A percentile compares a stretch with the other conserved stretches of the same genome.
Evolutionary conservation across 495 filamentous ascomycete genomes (phyloP).

Genomic region (Talaromyces proteolyticus): DNA sequence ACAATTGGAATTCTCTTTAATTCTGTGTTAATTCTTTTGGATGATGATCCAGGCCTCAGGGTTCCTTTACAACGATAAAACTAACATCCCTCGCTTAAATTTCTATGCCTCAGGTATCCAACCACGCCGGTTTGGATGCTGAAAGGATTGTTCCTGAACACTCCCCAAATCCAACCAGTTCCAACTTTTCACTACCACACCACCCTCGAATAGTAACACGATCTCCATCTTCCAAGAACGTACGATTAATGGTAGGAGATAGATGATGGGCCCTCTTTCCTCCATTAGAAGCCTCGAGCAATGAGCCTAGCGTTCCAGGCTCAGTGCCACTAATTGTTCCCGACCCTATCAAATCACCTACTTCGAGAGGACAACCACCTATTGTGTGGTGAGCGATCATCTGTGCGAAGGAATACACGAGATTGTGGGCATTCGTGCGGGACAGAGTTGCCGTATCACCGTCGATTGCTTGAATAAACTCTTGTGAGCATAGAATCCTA

Average conservation of each 20-base stretch:
- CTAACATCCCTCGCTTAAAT: too few relatives aligned
- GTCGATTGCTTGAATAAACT: not conserved
- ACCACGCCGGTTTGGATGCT: too few relatives aligned
- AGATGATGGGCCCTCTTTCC: conserved; percentile 62
- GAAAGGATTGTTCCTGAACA: too few relatives aligned
- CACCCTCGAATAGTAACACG: conserved; percentile 64
- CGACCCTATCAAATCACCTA: conserved; percentile 81
- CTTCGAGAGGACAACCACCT: conserved; percentile 73
- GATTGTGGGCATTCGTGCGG: conserved; percentile 58
- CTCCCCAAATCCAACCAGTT: conserved; percentile 71
- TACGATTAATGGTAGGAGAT: conserved; percentile 61
- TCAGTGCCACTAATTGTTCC: conserved; percentile 85
- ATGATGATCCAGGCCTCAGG: too few relatives aligned
- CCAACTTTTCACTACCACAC: conserved; percentile 51
- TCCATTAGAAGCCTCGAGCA: conserved; percentile 71
- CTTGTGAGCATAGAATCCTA: not conserved
- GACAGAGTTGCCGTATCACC: conserved; percentile 58
- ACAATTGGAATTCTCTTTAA: too few relatives aligned
- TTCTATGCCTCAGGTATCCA: too few relatives aligned
- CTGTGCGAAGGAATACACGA: conserved; percentile 89
- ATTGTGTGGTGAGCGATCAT: conserved; percentile 92
- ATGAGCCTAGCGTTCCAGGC: conserved; percentile 55
- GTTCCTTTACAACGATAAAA: too few relatives aligned
- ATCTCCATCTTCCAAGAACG: conserved; percentile 83
- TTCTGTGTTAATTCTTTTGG: too few relatives aligned